phyloP scores from a whole-genome alignment of 108 stramenopile species.

The Discostella stelligeroides region DNA sequence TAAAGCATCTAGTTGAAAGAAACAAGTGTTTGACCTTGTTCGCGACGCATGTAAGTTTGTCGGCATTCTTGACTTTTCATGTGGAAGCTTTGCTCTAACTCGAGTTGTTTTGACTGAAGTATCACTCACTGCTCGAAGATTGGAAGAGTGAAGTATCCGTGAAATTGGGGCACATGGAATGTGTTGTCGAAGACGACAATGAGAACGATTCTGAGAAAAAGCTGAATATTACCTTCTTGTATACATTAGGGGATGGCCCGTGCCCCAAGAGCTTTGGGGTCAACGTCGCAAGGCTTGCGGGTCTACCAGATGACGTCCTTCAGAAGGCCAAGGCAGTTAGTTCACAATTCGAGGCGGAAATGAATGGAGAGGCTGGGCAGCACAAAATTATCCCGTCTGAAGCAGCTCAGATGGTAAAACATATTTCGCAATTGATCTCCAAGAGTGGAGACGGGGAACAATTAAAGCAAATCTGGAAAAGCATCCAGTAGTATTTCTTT shows the following conservation, averaged over 20 bases:
- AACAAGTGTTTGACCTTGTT: slow-evolving; percentile 92
- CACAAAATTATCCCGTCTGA: slow-evolving; percentile 39
- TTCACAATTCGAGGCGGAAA: slow-evolving; percentile 80
- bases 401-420: slow-evolving; percentile 11
- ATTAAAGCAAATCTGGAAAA: too few species aligned
- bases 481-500: too few species aligned
- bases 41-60: slow-evolving; percentile 92
- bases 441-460: too few species aligned
- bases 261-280: slow-evolving; percentile 99
- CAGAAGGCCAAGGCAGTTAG: slow-evolving; percentile 75
- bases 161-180: slow-evolving; percentile 98
- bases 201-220: slow-evolving; percentile 44
- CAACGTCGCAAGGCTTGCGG: slow-evolving; percentile 97
- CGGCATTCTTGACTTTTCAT: neutral
- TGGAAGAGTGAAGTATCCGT: slow-evolving; percentile 85
- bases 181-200: slow-evolving; percentile 84
- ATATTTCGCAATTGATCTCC: neutral
- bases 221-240: slow-evolving; percentile 94
- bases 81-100: neutral
- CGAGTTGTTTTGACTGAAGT: neutral
- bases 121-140: slow-evolving; percentile 94
- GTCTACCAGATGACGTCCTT: slow-evolving; percentile 94
- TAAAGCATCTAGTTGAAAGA: slow-evolving; percentile 90
- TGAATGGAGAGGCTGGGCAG: slow-evolving; percentile 47
- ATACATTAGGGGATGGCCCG: slow-evolving; percentile 92